phyloP scores from a whole-genome alignment of 305 asterid genomes.

The Fraxinus xanthoxyloides region DNA sequence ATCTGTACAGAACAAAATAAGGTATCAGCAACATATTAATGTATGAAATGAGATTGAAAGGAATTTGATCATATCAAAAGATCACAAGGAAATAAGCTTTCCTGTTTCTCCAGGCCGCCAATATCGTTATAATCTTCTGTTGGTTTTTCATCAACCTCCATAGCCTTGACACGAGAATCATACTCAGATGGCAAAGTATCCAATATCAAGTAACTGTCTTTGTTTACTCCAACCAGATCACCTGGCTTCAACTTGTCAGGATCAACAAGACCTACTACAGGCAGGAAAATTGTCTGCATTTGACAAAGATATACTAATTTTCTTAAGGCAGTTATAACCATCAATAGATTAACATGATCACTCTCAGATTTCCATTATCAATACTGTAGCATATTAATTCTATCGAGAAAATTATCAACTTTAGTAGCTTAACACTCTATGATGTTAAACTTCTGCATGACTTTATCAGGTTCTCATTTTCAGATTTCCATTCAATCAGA shows the following conservation, averaged over 20 bases:
- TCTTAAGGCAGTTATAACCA: background rate
- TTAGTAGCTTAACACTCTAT: background rate
- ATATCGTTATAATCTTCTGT: conserved; percentile 92
- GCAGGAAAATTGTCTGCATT: conserved; percentile 82
- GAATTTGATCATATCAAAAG: background rate
- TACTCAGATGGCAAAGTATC: conserved; percentile 96
- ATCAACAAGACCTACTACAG: conserved; percentile 89
- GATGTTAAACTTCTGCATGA: background rate
- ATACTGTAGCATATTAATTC: background rate
- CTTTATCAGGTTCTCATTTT: background rate
- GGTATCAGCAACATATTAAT: background rate
- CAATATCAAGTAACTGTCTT: conserved; percentile 85
- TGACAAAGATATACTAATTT: conserved; percentile 11
- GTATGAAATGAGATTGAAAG: background rate
- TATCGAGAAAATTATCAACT: background rate
- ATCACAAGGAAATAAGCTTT: conserved; percentile 15
- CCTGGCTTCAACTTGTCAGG: conserved; percentile 87
- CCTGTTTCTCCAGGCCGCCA: conserved; percentile 98
- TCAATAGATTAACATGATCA: background rate
- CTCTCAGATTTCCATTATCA: background rate
- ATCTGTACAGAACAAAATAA: conserved; percentile 43
- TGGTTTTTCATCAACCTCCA: conserved; percentile 99
- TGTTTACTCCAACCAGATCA: conserved; percentile 93
- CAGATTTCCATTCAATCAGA: background rate
- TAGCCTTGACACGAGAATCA: conserved; percentile 96